phyloP scores from a whole-genome alignment of 257 asterid species.

The Solanum virginianum region DNA sequence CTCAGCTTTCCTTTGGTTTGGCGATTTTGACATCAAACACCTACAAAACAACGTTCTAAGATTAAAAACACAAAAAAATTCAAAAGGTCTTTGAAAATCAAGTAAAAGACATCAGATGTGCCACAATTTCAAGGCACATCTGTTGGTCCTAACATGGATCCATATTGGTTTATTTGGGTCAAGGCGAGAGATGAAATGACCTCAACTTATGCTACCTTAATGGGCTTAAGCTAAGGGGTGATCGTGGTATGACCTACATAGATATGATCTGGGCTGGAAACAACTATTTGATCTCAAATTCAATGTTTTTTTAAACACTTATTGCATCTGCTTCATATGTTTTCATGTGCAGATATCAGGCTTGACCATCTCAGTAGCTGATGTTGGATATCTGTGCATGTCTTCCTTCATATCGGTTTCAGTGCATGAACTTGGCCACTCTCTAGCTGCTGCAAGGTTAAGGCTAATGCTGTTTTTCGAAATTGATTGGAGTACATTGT shows the following conservation, averaged over 20 bases:
- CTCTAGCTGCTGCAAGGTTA: slow-evolving; percentile 96
- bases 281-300: neutral
- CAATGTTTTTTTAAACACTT: neutral
- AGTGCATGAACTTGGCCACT: slow-evolving; percentile 90
- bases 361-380: slow-evolving; percentile 40
- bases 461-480: slow-evolving; percentile 4
- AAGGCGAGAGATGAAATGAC: neutral
- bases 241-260: neutral
- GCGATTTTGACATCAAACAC: neutral
- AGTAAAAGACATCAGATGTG: neutral
- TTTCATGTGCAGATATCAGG: slow-evolving; percentile 44
- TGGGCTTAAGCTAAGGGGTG: neutral
- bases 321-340: neutral
- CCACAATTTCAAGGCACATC: too few relatives aligned
- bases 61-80: neutral
- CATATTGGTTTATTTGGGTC: neutral
- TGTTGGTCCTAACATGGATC: neutral
- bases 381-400: slow-evolving; percentile 50
- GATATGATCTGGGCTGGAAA: neutral
- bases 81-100: neutral
- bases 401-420: slow-evolving; percentile 50
- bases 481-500: neutral
- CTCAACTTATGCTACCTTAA: neutral
- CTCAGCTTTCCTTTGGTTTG: neutral
- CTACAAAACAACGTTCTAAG: neutral